phyloP scores from a whole-genome alignment of 257 asterid species.

The Solanum stenotomum region DNA sequence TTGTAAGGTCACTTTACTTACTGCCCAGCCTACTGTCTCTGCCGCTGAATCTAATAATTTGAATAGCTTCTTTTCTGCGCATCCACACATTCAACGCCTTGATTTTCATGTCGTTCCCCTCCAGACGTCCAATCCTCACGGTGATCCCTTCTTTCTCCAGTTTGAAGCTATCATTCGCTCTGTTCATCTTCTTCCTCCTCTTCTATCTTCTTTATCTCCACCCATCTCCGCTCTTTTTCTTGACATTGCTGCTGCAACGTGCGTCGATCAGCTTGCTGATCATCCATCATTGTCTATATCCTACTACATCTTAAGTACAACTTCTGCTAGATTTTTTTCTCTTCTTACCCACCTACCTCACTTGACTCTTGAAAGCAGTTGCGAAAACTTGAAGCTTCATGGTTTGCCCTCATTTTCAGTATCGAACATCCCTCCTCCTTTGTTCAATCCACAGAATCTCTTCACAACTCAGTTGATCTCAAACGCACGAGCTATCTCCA shows the following conservation, averaged over 20 bases:
- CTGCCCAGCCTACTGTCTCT: conserved; percentile 10
- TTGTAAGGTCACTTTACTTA: conserved; percentile 23
- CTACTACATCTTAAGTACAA: not conserved
- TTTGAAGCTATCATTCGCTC: conserved; percentile 5
- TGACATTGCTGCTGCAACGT: not conserved
- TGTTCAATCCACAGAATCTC: conserved; percentile 14
- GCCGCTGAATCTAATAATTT: not conserved
- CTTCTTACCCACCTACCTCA: conserved; percentile 7
- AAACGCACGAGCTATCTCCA: conserved; percentile 19
- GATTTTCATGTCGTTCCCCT: conserved; percentile 10
- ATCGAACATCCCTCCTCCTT: conserved; percentile 23
- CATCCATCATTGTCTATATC: conserved; percentile 5
- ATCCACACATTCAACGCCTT: conserved; percentile 17
- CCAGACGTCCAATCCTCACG: not conserved
- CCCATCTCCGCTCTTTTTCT: conserved; percentile 18
- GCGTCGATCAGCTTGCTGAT: conserved; percentile 7
- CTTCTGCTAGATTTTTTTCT: conserved; percentile 5
- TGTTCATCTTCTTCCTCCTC: conserved; percentile 8
- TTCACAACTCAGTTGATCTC: conserved; percentile 13
- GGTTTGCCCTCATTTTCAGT: conserved; percentile 23
- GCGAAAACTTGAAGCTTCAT: conserved; percentile 3
- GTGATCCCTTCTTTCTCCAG: conserved; percentile 19
- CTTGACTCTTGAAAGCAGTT: conserved; percentile 1
- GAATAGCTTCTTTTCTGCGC: conserved; percentile 7
- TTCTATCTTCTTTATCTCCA: conserved; percentile 12